phyloP scores from a whole-genome alignment of 129 eudicot genomes.

The Mikania micrantha region DNA sequence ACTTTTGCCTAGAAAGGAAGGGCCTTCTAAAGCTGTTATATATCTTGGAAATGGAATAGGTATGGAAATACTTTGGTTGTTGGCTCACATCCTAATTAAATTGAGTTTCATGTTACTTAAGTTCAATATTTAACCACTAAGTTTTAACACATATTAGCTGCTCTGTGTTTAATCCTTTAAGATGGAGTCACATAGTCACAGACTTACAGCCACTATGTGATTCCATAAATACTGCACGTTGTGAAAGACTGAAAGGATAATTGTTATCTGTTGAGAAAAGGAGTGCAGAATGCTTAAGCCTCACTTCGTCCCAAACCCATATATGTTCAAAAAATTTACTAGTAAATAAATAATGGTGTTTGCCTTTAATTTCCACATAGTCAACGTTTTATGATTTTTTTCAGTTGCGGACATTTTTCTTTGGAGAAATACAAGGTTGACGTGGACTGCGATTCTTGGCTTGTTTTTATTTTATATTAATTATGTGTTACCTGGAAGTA shows the following conservation, averaged over 20 bases:
- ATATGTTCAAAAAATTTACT: not conserved
- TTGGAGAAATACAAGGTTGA: constrained; percentile 67
- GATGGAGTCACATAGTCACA: not conserved
- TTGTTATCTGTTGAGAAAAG: not conserved
- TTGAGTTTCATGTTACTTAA: not conserved
- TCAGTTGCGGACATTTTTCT: constrained; percentile 85
- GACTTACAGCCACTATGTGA: not conserved
- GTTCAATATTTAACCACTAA: not conserved
- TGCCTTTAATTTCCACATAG: not conserved
- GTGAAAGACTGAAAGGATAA: not conserved
- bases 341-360: not conserved
- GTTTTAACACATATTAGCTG: not conserved
- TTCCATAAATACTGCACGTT: not conserved
- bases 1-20: constrained; percentile 53
- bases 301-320: not conserved
- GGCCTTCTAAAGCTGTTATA: constrained; percentile 70
- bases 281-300: no score
- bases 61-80: constrained; percentile 9
- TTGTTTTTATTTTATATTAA: constrained; percentile 47
- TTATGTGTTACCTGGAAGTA: constrained; percentile 67
- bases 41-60: constrained; percentile 78
- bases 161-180: not conserved
- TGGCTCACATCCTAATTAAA: not conserved
- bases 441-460: constrained; percentile 35
- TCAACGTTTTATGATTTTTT: constrained; percentile 3